phyloP scores from a whole-genome alignment of 2,329 filamentous ascomycete genomes.

The Tolypocladium tundrense region DNA sequence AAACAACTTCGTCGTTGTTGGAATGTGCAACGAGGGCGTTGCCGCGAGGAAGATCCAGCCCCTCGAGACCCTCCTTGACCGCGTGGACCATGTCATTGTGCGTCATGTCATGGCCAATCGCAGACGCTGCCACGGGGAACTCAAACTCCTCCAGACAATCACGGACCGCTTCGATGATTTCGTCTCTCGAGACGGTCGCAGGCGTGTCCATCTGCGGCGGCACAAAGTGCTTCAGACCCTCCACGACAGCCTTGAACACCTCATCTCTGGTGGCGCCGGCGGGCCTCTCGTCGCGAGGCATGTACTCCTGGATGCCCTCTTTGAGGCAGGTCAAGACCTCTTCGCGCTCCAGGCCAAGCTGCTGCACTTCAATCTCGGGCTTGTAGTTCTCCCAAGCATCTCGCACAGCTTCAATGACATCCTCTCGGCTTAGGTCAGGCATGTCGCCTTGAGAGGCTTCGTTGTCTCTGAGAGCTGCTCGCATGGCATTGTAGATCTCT shows the following conservation, averaged over 20 bases:
- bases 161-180: constrained; percentile 72
- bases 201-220: constrained; percentile 64
- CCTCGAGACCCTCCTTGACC: constrained; percentile 48
- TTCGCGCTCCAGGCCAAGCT: constrained; percentile 81
- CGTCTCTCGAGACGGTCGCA: constrained; percentile 63
- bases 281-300: constrained; percentile 39
- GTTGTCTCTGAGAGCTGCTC: constrained; percentile 59
- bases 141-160: constrained; percentile 83
- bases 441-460: constrained; percentile 31
- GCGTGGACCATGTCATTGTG: constrained; percentile 54
- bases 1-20: constrained; percentile 39
- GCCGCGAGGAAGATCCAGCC: constrained; percentile 34
- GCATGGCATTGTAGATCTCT: constrained; percentile 78
- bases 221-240: constrained; percentile 71
- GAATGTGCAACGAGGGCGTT: constrained; percentile 29
- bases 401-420: constrained; percentile 75
- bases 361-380: constrained; percentile 82
- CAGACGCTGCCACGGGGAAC: constrained; percentile 53
- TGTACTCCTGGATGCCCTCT: constrained; percentile 74
- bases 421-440: constrained; percentile 56
- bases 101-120: constrained; percentile 41
- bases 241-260: constrained; percentile 75
- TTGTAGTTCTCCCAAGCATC: constrained; percentile 94
- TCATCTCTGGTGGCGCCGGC: constrained; percentile 68
- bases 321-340: constrained; percentile 81